Evolutionary conservation across 345 rosid species (phyloP), one percentile per base, ranked within the genome.

Genomic region (Luvunga scandens): DNA sequence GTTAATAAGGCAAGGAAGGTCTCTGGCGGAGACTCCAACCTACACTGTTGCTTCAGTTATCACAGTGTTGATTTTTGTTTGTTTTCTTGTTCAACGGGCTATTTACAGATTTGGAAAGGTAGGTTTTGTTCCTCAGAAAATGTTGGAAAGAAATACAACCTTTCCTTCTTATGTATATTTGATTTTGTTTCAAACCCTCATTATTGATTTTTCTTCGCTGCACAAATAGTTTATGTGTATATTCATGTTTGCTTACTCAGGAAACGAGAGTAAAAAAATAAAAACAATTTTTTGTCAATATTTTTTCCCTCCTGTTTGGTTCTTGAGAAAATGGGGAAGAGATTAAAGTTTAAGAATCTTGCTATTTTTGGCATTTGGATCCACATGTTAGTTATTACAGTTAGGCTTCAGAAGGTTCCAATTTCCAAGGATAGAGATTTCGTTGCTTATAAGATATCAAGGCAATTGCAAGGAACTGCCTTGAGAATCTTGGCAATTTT

Each of bases 1-100:
- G 84, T 55, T 76, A 28, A 45, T 63, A 78, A 81, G 79, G 83
- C 75, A 81, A 76, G 93, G 92, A 81, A 88, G 93, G 87, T 95
- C 98, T 84, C 81, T 95, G 25, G 94, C 95, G 0, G 98, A 95
- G 88, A 95, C 98, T 24, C 98, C 98, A 3, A 93, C 95, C 55
- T 93, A 95, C 81, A 82, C 91, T 78, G 98, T 95, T 81, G 98
- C 98, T 81, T 84, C 95, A 2, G 92, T 95, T 19, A 84, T 89
- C 57, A 90, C 98, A 42, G 95, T 93, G 45, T 80, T 92, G 83
- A 91, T 92, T 34, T 91, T 90, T 71, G 92, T 85, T 77, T 92
- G 95, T 82, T 85, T 90, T 80, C 77, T 92, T 39, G 88, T 91
- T 65, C 89, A 95, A 81, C 90, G 98, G 22, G 87, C 97, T 75